phyloP scores from a whole-genome alignment of 495 filamentous ascomycete species.

The Alectoria sarmentosa region DNA sequence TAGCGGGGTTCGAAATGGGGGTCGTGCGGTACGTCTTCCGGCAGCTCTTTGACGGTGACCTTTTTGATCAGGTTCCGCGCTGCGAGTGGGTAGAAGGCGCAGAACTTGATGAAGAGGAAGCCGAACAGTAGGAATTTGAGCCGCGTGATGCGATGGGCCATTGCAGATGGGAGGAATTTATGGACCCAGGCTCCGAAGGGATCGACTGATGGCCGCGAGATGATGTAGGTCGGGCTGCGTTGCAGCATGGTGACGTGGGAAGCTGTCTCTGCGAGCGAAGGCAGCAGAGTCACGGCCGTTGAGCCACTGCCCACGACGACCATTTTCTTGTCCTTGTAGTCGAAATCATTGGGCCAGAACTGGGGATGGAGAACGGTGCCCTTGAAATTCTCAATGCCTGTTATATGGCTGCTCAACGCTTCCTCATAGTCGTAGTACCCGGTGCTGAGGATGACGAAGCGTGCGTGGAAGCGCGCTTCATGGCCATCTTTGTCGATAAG shows the following conservation, averaged over 20 bases:
- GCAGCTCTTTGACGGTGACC: conserved; percentile 3
- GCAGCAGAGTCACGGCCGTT: conserved; percentile 9
- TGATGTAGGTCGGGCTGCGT: conserved; percentile 9
- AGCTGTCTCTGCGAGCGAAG: conserved; percentile 7
- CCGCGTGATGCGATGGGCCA: conserved; percentile 2
- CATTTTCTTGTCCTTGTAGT: conserved; percentile 2
- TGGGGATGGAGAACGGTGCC: conserved; percentile 6
- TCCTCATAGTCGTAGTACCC: conserved; percentile 17
- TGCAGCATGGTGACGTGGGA: conserved; percentile 16
- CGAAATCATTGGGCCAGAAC: conserved; percentile 13
- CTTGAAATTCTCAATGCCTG: conserved; percentile 4
- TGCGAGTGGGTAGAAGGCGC: not conserved
- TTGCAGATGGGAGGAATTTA: not conserved
- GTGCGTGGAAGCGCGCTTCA: not conserved
- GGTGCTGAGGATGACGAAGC: conserved; percentile 11
- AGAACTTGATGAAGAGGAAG: conserved; percentile 6
- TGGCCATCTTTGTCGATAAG: conserved; percentile 6
- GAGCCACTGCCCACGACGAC: conserved; percentile 16
- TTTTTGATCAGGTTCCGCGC: conserved; percentile 2
- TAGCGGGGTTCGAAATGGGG: conserved; percentile 13
- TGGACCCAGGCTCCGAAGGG: not conserved
- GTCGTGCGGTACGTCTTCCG: conserved; percentile 1
- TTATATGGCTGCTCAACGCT: not conserved
- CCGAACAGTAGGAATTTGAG: not conserved
- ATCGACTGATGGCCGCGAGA: conserved; percentile 4